Conservation (phyloP, 768 basidiomycete genomes). For the Dictyophora rubrovolvata region DNA sequence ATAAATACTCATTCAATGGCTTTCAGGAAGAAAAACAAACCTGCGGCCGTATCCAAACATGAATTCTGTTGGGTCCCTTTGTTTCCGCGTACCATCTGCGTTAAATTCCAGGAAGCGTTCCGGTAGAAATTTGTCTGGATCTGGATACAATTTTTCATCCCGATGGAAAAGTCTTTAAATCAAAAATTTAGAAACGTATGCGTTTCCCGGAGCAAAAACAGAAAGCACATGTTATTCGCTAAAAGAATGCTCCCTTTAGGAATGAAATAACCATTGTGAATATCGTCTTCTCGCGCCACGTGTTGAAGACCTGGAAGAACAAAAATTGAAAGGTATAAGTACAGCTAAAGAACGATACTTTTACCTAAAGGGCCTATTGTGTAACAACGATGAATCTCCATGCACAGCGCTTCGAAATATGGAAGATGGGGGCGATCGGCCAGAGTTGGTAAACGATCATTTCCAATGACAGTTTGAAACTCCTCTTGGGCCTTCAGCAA, state of each 20-base stretch:
- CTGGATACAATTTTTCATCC: conserved; percentile 38
- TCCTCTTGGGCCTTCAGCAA: conserved; percentile 44
- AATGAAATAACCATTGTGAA: conserved; percentile 33
- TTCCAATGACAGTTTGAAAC: conserved; percentile 33
- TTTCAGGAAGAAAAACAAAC: not conserved
- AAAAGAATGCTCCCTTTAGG: conserved; percentile 40
- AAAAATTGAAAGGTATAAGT: not conserved
- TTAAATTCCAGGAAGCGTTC: conserved; percentile 30
- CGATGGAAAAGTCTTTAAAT: conserved; percentile 40
- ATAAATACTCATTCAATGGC: not conserved
- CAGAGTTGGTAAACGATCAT: conserved; percentile 28
- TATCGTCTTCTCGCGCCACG: conserved; percentile 33
- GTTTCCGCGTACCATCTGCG: conserved; percentile 15
- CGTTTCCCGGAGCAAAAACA: not conserved
- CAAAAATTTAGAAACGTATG: not conserved
- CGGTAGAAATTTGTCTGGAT: conserved; percentile 41
- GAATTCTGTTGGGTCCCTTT: conserved; percentile 32
- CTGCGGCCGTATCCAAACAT: conserved; percentile 39
- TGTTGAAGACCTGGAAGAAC: conserved; percentile 35
- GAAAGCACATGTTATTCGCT: conserved; percentile 36
- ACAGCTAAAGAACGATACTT: conserved; percentile 20
- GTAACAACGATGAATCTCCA: conserved; percentile 38
- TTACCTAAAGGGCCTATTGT: conserved; percentile 30
- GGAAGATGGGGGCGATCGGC: conserved; percentile 37
- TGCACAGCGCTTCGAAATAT: conserved; percentile 36